Conservation (phyloP, 2,329 filamentous ascomycete genomes). For the Cercospora sp. region DNA sequence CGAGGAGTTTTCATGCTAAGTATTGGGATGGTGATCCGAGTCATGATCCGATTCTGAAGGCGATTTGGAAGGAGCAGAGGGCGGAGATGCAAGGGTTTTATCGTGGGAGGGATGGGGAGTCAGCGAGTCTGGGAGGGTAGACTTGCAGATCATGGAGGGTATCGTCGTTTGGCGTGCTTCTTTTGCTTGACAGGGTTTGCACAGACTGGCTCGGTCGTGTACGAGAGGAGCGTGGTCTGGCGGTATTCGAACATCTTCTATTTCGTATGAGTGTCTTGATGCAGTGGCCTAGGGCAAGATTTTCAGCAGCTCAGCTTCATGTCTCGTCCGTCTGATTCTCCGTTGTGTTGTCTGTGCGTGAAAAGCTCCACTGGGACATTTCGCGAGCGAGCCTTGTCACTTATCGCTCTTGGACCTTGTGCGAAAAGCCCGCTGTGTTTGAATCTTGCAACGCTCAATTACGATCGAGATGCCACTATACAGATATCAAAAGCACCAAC, state of each 20-base stretch:
- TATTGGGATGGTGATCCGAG: conserved; percentile 43
- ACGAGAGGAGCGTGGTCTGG: not conserved
- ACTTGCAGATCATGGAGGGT: not conserved
- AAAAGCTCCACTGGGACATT: not conserved
- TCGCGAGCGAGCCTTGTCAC: not conserved
- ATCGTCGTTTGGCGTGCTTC: not conserved
- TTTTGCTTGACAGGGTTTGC: not conserved
- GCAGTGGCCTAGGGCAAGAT: not conserved
- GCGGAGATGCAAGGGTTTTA: conserved; percentile 42
- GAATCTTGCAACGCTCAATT: conserved; percentile 11
- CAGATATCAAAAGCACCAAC: conserved; percentile 4
- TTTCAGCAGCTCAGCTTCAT: not conserved
- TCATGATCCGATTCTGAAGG: conserved; percentile 40
- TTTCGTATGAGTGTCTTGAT: not conserved
- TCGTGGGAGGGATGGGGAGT: conserved; percentile 33
- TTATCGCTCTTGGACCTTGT: not conserved
- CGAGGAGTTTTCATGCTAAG: conserved; percentile 44
- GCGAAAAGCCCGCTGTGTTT: not conserved
- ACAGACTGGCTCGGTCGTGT: not conserved
- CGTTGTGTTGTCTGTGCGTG: not conserved
- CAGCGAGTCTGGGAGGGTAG: not conserved
- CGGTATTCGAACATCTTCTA: not conserved
- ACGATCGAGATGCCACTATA: conserved; percentile 11
- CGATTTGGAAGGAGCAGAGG: conserved; percentile 41
- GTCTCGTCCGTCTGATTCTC: not conserved